Evolutionary conservation across 768 basidiomycete species (phyloP), one percentile per base, ranked within the genome.

Genomic region (Chalciporus piperatus): DNA sequence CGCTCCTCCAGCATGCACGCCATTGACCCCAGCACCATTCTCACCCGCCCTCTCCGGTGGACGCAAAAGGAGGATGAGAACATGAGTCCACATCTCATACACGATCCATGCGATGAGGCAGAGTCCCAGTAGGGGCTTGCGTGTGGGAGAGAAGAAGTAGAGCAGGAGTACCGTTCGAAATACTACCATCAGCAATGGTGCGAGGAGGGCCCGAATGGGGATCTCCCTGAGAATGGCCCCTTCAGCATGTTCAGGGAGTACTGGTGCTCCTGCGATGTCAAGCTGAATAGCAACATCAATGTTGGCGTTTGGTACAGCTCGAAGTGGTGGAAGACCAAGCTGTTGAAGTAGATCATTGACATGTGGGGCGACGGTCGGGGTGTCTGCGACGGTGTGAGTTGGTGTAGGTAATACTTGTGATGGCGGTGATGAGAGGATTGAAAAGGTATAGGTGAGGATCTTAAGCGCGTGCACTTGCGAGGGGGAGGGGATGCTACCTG

Each of bases 141-240:
- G 76, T 7, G 84, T 77, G 0, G 88, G 88, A 4, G 84, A 83
- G 60, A 90, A 83, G 66, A 90, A 88, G 67, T 89, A 90, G 3
- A 90, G 73, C 25, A 90, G 71, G 12, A 90, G 73, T 12, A 80
- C 59, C 4, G 84, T 87, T 47, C 88, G 83, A 60, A 89, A 74
- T 7, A 80, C 50, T n/a, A 89, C 76, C 76, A 89, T 78, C 48
- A 84, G 58, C 13, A 89, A 63, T 0, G 88, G 85, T n/a, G 80
- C 75, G 38, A 89, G 59, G 6, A 89, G 73, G 5, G 85, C 85
- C 27, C 87, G 83, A 20, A 89, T 49, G 5, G 83, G 84, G 35
- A 87, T 72, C 43, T 83, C 82, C 33, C 79, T 78, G 13, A 84
- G 30, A 17, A 60, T 13, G 52, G 67, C 64, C 43, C 60, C 64